Evolutionary conservation across 2,329 filamentous ascomycete species (phyloP).

Genomic region (Pseudocercospora fuligena): DNA sequence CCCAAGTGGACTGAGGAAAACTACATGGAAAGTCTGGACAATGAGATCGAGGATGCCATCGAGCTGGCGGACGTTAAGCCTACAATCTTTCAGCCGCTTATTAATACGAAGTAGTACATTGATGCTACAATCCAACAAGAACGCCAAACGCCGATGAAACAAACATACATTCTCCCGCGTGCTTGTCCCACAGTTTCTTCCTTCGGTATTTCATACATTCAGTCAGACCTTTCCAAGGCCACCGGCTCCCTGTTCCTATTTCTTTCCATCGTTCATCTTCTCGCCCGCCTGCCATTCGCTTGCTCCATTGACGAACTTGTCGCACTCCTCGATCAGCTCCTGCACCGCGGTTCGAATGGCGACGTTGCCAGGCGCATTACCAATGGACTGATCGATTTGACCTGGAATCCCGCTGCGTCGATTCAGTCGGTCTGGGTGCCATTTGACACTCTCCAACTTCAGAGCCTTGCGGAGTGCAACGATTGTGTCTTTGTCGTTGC

Average conservation of each 20-base stretch:
- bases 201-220: neutral
- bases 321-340: neutral
- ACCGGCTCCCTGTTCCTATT: rapidly evolving
- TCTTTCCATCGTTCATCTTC: neutral
- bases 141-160: neutral
- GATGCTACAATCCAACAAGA: neutral
- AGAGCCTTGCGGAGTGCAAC: neutral
- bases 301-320: neutral
- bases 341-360: neutral
- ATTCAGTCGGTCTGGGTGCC: conserved; percentile 4
- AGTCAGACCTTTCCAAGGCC: neutral
- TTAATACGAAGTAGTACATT: neutral
- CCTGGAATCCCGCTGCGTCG: neutral
- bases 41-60: neutral
- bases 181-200: neutral
- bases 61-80: neutral
- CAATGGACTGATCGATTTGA: neutral
- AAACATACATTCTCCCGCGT: too few relatives aligned
- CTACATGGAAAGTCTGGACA: neutral
- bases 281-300: neutral
- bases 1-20: neutral
- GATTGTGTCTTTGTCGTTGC: too few relatives aligned
- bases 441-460: neutral
- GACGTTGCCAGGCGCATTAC: neutral
- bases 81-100: neutral